phyloP scores from a whole-genome alignment of 352 stramenopile species.

The Phytopythium sindhum region DNA sequence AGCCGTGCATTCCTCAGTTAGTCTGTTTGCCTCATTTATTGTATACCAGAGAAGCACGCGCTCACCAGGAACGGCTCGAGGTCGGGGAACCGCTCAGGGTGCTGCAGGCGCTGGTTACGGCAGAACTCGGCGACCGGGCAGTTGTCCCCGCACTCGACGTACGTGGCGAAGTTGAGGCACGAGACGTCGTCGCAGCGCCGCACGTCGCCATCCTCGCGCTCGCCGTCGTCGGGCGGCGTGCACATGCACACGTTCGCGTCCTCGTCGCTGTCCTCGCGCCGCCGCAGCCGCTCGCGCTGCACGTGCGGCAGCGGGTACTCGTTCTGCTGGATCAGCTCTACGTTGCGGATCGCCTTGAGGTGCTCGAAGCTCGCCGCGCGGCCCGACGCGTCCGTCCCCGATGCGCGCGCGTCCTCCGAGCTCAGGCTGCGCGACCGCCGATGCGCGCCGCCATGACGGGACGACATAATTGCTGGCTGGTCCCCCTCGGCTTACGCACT shows the following conservation, averaged over 20 bases:
- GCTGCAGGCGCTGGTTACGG: slow-evolving; percentile 75
- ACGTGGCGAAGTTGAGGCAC: slow-evolving; percentile 88
- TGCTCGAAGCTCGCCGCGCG: slow-evolving; percentile 44
- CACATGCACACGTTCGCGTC: slow-evolving; percentile 57
- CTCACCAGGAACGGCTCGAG: slow-evolving; percentile 70
- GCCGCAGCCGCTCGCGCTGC: slow-evolving; percentile 30
- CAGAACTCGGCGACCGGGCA: slow-evolving; percentile 55
- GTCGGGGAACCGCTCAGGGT: slow-evolving; percentile 52
- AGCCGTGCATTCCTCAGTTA: background rate
- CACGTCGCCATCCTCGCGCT: slow-evolving; percentile 26
- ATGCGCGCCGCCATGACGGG: background rate
- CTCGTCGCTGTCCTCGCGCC: slow-evolving; percentile 40
- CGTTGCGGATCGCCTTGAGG: slow-evolving; percentile 60
- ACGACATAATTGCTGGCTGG: background rate
- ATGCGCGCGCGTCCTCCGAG: background rate
- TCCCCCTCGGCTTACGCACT: no score
- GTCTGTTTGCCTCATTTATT: background rate
- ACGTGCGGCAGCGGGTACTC: slow-evolving; percentile 72
- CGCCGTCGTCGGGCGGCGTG: slow-evolving; percentile 33
- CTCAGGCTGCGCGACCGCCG: background rate
- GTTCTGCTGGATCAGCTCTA: slow-evolving; percentile 60
- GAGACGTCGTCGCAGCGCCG: slow-evolving; percentile 78
- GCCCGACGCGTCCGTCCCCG: background rate
- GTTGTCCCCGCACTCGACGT: slow-evolving; percentile 63
- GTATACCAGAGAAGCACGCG: background rate